Conservation (phyloP, 345 rosid species). For the Citrus sp. region DNA sequence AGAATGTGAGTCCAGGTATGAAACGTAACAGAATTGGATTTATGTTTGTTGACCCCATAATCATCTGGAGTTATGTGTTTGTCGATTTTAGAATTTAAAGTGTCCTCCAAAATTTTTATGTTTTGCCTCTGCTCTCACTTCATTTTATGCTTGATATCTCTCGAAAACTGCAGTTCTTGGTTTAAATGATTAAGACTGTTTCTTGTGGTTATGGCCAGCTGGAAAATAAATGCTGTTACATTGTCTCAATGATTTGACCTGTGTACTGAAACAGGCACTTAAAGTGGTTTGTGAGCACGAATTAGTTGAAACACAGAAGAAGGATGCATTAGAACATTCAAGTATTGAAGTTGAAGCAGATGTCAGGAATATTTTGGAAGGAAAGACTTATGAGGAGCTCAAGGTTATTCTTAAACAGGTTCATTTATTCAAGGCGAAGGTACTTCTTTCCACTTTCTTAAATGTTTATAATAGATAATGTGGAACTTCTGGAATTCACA, state of each 20-base stretch:
- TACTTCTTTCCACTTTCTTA: constrained; percentile 18
- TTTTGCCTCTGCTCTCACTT: too few species aligned
- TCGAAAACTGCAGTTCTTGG: neutral
- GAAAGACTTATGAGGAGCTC: constrained; percentile 69
- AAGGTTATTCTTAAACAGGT: constrained; percentile 78
- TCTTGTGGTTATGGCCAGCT: neutral
- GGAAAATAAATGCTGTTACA: neutral
- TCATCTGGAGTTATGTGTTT: too few species aligned
- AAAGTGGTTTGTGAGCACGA: constrained; percentile 83
- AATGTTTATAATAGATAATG: neutral
- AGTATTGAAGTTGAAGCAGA: constrained; percentile 61
- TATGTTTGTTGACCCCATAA: too few species aligned
- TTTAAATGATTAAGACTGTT: neutral
- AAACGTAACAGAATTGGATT: too few species aligned
- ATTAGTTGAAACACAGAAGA: constrained; percentile 79
- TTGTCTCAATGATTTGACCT: neutral
- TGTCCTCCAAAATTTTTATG: too few species aligned
- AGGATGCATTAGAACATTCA: constrained; percentile 81
- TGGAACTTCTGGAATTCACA: constrained; percentile 1
- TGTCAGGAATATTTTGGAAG: constrained; percentile 69
- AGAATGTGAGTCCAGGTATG: too few species aligned
- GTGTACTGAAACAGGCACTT: constrained; percentile 49
- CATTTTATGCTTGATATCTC: neutral
- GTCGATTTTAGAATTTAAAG: too few species aligned
- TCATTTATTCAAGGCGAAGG: constrained; percentile 87